Base-by-base conservation (phyloP, 805 yeast genomes). In the Zygosaccharomyces lentus region DNA sequence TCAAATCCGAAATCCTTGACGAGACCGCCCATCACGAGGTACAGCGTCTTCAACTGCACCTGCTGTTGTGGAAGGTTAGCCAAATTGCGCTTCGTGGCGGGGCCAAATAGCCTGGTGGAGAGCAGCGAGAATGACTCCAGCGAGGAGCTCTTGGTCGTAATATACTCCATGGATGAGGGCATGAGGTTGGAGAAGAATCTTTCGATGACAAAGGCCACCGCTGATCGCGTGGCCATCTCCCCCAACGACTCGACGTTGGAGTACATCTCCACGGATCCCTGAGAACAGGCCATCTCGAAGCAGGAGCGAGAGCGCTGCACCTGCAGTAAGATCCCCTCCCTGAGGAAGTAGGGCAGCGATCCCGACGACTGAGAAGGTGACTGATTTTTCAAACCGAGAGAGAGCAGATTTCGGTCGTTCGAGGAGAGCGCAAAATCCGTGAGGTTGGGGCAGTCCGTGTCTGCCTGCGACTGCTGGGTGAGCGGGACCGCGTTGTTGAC, bases 1-100 rank as follows among this genome's bases (percentile, higher is more conserved):
- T 87, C 89, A 60, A 87, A 87, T 1, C 95, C 95, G 67, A 82
- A 87, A 63, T 87, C 95, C 50, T 80, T 82, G 30, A 84, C 74
- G 49, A 87, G 76, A 8, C 84, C 81, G 2, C 93, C 95, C 16
- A 85, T 59, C 21, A 83, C 58, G 31, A 81, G 76, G 53, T 74
- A 74, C 37, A 84, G 67, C 3, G 85, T 66, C 43, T 78, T 71
- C 27, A 79, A 52, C 69, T 57, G 77, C 5, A 53, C 54, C 65
- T 46, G 77, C 66, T 23, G 71, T 59, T 35, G 77, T 69, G 57
- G 78, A 60, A 45, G 69, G 68, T 38, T 62, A 35, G 49, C 64
- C 60, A 55, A 65, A 57, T 59, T 64, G 59, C 54, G 69, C 16
- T 56, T 52, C 5, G 65, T 60, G 7, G 62, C 61, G 30, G 53